Evolutionary conservation across 257 asterid genomes (phyloP).

Genomic region (Nemophila menziesii): DNA sequence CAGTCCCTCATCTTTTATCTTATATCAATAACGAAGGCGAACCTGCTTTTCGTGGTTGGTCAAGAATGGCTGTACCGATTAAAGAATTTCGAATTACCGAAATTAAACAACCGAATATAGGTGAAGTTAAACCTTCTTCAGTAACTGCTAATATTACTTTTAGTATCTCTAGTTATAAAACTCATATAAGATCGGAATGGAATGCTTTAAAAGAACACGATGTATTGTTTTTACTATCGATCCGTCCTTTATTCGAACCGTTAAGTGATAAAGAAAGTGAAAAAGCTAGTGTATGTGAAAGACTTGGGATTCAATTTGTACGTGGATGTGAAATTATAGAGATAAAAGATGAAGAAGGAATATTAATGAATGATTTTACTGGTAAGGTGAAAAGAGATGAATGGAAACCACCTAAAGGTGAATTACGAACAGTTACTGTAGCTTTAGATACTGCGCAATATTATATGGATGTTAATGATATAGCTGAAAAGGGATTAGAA

Average conservation of each 20-base stretch:
- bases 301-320: conserved; percentile 87
- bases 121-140: conserved; percentile 89
- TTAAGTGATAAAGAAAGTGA: conserved; percentile 81
- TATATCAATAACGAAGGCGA: conserved; percentile 84
- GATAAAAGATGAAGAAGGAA: conserved; percentile 93
- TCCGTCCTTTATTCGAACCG: conserved; percentile 88
- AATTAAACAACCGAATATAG: conserved; percentile 93
- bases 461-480: conserved; percentile 92
- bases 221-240: conserved; percentile 77
- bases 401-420: conserved; percentile 99
- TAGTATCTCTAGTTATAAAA: conserved; percentile 86
- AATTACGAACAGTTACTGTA: conserved; percentile 76
- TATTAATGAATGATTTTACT: conserved; percentile 93
- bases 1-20: conserved; percentile 94
- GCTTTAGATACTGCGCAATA: conserved; percentile 98
- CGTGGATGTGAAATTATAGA: conserved; percentile 98
- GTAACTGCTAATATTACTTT: conserved; percentile 88
- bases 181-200: conserved; percentile 97
- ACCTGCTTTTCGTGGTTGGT: conserved; percentile 99
- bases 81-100: conserved; percentile 65
- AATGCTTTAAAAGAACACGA: conserved; percentile 96
- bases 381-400: conserved; percentile 96
- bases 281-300: conserved; percentile 80
- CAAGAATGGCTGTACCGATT: conserved; percentile 97
- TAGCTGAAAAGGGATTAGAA: conserved; percentile 85